These are phyloP conservation scores for Lobulomyces angularis DNA, from an alignment of 192 early-diverging fungal genomes.

Conservation along the genomic window DNA sequence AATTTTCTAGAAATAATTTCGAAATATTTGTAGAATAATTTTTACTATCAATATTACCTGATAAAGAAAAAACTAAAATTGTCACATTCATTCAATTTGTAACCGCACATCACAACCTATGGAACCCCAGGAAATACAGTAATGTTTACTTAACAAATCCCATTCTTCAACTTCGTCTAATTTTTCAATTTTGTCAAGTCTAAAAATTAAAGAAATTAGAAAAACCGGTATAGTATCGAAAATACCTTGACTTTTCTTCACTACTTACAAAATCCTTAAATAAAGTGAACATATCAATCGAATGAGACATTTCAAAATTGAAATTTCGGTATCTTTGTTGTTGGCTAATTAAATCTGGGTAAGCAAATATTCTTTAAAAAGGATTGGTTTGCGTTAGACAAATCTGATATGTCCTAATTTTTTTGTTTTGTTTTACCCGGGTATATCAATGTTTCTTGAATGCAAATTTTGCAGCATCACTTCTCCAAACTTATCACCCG, in stretches of 20 bases:
- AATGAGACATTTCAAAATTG: constrained; percentile 23
- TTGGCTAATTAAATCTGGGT: constrained; percentile 61
- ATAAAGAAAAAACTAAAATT: no score
- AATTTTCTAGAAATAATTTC: no score
- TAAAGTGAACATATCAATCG: constrained; percentile 38
- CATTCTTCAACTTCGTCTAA: constrained; percentile 92
- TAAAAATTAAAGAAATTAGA: constrained; percentile 2
- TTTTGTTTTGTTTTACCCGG: no score
- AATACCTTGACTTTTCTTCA: constrained; percentile 27
- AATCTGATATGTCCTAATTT: no score
- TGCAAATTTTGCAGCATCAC: constrained; percentile 87
- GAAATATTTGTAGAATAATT: no score
- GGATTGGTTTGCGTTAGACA: no score
- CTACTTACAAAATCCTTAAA: constrained; percentile 20
- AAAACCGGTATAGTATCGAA: neutral
- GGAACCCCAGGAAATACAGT: constrained; percentile 66
- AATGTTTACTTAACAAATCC: constrained; percentile 67
- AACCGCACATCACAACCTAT: no score
- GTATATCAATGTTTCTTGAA: no score
- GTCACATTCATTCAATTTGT: no score
- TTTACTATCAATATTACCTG: no score
- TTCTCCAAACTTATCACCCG: constrained; percentile 78
- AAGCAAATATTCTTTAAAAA: constrained; percentile 60
- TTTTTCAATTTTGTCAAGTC: constrained; percentile 64
- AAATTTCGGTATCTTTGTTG: constrained; percentile 53